Evolutionary conservation across 2,329 filamentous ascomycete genomes (phyloP).

Genomic region (Aaosphaeria pasadenensis): DNA sequence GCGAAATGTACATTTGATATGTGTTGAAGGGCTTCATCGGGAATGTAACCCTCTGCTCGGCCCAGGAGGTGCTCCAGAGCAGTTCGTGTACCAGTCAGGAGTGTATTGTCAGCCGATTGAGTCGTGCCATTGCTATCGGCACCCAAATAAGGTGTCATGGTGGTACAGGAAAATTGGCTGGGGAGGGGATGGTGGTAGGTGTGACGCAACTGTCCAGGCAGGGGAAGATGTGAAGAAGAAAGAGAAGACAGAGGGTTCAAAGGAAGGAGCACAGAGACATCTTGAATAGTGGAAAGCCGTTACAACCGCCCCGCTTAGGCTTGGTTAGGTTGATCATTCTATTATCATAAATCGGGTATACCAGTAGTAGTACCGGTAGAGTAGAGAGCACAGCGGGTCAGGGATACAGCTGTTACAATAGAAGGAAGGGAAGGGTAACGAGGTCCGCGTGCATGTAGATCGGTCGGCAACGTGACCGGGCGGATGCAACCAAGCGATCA

Average conservation of each 20-base stretch:
- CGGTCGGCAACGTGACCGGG: no score
- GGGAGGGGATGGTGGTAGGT: neutral
- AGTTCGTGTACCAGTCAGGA: constrained; percentile 31
- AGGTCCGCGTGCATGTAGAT: no score
- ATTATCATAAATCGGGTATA: no score
- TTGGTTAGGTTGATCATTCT: neutral
- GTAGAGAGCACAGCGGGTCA: no score
- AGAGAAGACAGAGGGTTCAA: neutral
- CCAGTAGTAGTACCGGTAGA: no score
- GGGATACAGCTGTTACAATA: no score
- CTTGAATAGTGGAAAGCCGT: constrained; percentile 13
- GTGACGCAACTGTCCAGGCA: constrained; percentile 1
- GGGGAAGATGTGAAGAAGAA: constrained; percentile 1
- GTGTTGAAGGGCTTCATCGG: constrained; percentile 27
- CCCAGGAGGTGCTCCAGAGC: constrained; percentile 31
- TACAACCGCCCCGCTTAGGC: constrained; percentile 6
- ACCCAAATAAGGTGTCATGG: constrained; percentile 29
- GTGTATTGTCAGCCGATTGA: constrained; percentile 15
- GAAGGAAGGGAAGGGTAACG: no score
- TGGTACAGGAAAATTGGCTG: constrained; percentile 1
- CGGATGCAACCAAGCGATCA: no score
- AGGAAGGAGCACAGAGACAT: constrained; percentile 5
- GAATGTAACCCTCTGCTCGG: constrained; percentile 32
- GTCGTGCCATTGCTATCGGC: constrained; percentile 11
- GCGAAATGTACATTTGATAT: constrained; percentile 30